Evolutionary conservation across 1,284 basidiomycete species (phyloP).

Genomic region (Porphyrellus sp.): DNA sequence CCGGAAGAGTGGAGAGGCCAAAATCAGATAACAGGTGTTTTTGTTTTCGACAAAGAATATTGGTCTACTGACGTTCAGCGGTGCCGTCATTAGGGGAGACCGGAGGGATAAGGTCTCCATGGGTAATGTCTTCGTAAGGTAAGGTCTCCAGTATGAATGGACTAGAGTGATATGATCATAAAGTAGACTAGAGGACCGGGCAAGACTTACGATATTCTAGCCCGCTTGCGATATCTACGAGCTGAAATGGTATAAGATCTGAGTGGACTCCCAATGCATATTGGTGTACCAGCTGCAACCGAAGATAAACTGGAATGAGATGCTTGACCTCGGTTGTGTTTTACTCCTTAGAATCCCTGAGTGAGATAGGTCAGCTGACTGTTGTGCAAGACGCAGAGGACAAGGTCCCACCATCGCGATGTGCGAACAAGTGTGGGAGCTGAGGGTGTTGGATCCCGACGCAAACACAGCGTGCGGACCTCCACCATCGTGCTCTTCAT

Average conservation of each 20-base stretch:
- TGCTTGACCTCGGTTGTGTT: background rate
- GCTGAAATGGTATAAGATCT: no score
- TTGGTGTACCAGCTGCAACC: no score
- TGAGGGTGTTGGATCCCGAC: conserved; percentile 54
- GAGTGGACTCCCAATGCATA: no score
- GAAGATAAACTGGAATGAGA: no score
- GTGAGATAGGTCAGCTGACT: conserved; percentile 3
- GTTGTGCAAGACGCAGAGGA: conserved; percentile 52
- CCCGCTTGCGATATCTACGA: conserved; percentile 18
- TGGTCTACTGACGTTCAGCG: conserved; percentile 9
- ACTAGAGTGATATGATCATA: conserved; percentile 1
- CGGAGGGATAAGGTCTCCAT: conserved; percentile 11
- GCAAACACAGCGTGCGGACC: conserved; percentile 52
- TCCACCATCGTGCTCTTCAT: background rate
- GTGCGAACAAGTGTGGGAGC: conserved; percentile 54
- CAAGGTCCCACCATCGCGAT: conserved; percentile 84
- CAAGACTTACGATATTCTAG: conserved; percentile 15
- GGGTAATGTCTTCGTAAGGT: no score
- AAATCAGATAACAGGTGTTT: conserved; percentile 14
- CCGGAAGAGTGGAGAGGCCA: conserved; percentile 13
- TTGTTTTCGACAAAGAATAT: conserved; percentile 16
- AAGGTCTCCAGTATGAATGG: no score
- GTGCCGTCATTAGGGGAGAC: background rate
- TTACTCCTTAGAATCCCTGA: background rate
- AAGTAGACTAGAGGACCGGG: background rate